Evolutionary conservation across 1,284 basidiomycete species (phyloP).

Genomic region (Microbotryomycetes sp.): DNA sequence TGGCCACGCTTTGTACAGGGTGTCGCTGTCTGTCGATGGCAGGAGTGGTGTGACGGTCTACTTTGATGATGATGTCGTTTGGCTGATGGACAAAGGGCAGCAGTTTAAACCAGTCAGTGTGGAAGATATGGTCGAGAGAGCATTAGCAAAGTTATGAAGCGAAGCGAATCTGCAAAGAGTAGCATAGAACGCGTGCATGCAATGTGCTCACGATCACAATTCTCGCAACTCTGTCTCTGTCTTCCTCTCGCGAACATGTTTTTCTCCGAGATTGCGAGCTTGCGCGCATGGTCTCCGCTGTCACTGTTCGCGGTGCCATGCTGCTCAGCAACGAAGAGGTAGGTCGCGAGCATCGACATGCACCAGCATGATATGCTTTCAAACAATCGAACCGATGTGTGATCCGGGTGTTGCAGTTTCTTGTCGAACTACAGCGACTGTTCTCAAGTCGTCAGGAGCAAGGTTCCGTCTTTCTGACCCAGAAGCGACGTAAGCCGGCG

Average conservation of each 20-base stretch:
- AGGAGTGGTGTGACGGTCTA: slow-evolving; percentile 78
- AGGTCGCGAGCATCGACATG: background rate
- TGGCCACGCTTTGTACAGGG: slow-evolving; percentile 76
- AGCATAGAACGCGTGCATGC: background rate
- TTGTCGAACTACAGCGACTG: slow-evolving; percentile 14
- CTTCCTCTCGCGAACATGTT: background rate
- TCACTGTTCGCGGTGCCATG: background rate
- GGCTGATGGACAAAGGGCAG: slow-evolving; percentile 21
- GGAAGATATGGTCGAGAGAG: slow-evolving; percentile 34
- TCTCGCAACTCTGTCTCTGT: background rate
- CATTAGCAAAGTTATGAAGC: slow-evolving; percentile 1
- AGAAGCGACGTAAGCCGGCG: slow-evolving; percentile 29
- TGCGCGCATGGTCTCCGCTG: slow-evolving; percentile 37
- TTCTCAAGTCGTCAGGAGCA: slow-evolving; percentile 6
- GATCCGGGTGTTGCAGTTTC: slow-evolving; percentile 18
- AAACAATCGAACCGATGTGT: background rate
- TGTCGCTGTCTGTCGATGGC: slow-evolving; percentile 69
- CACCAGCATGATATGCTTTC: background rate
- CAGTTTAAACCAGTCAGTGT: slow-evolving; percentile 34
- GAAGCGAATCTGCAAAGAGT: background rate
- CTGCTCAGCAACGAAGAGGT: slow-evolving; percentile 1
- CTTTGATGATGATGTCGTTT: slow-evolving; percentile 65
- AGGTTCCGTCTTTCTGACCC: slow-evolving; percentile 27
- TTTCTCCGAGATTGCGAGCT: no score
- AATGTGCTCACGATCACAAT: no score